These are phyloP conservation scores for Tuber calosporum DNA, from an alignment of 495 filamentous ascomycete genomes.

Conservation along the genomic window DNA sequence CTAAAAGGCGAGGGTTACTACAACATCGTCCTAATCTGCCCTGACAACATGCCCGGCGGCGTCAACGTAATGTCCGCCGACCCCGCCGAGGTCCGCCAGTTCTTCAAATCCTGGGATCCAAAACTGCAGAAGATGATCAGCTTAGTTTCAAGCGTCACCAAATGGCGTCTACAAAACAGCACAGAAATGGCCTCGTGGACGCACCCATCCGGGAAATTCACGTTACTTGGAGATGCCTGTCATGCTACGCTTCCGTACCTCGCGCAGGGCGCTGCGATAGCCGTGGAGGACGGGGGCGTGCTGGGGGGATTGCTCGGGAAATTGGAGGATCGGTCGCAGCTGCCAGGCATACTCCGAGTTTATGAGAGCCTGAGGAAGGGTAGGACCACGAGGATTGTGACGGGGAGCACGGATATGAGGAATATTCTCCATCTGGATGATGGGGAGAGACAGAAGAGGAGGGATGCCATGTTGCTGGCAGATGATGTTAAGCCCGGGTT, in stretches of 20 bases:
- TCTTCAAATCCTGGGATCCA: slow-evolving; percentile 52
- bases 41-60: slow-evolving; percentile 48
- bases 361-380: slow-evolving; percentile 59
- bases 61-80: slow-evolving; percentile 46
- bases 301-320: slow-evolving; percentile 47
- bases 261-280: slow-evolving; percentile 55
- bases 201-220: slow-evolving; percentile 42
- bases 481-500: slow-evolving; percentile 49
- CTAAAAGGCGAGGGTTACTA: slow-evolving; percentile 50
- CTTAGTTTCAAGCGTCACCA: slow-evolving; percentile 47
- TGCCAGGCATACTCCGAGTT: slow-evolving; percentile 48
- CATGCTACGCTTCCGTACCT: slow-evolving; percentile 65
- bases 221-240: slow-evolving; percentile 54
- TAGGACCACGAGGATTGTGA: slow-evolving; percentile 53
- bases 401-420: slow-evolving; percentile 50
- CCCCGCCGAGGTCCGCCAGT: slow-evolving; percentile 48
- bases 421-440: slow-evolving; percentile 56
- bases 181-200: slow-evolving; percentile 43
- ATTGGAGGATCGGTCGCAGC: slow-evolving; percentile 43
- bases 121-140: slow-evolving; percentile 47
- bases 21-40: slow-evolving; percentile 54
- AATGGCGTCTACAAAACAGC: slow-evolving; percentile 50
- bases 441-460: slow-evolving; percentile 50
- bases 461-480: slow-evolving; percentile 49
- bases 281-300: slow-evolving; percentile 52